Conservation (phyloP, 768 basidiomycete genomes). For the Serendipita indica region DNA sequence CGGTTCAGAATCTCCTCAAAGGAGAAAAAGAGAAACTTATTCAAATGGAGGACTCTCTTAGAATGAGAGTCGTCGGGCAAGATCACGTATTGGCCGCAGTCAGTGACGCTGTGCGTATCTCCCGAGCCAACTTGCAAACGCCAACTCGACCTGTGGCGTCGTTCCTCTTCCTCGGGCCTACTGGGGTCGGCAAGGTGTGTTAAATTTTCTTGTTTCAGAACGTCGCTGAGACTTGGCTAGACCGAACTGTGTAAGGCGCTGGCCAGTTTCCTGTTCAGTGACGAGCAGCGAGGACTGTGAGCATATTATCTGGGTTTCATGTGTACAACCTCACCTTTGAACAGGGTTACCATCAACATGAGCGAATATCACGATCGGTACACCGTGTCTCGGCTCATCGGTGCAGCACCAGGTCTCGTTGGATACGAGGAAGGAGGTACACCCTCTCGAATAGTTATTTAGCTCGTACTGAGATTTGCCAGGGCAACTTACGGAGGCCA, state of each 20-base stretch:
- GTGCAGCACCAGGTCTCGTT: conserved; percentile 85
- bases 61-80: conserved; percentile 72
- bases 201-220: not conserved
- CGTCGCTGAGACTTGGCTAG: conserved; percentile 23
- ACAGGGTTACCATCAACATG: conserved; percentile 85
- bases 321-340: not conserved
- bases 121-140: conserved; percentile 78
- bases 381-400: conserved; percentile 79
- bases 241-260: conserved; percentile 83
- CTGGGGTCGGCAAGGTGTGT: conserved; percentile 67
- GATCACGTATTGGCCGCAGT: conserved; percentile 75
- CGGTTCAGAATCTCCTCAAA: conserved; percentile 73
- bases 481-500: conserved; percentile 53
- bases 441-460: too few species aligned
- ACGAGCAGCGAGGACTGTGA: conserved; percentile 72
- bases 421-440: conserved; percentile 56
- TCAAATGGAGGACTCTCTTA: conserved; percentile 77
- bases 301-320: conserved; percentile 18
- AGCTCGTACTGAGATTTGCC: not conserved
- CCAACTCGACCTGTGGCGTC: conserved; percentile 83
- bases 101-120: conserved; percentile 83
- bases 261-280: conserved; percentile 78
- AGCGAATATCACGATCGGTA: conserved; percentile 93
- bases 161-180: conserved; percentile 82
- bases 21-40: conserved; percentile 83